Percentiles rank a stretch among this genome's conserved stretches.
phyloP scores from a whole-genome alignment of 208 protist genomes.

The Naegleria lovaniensis region DNA sequence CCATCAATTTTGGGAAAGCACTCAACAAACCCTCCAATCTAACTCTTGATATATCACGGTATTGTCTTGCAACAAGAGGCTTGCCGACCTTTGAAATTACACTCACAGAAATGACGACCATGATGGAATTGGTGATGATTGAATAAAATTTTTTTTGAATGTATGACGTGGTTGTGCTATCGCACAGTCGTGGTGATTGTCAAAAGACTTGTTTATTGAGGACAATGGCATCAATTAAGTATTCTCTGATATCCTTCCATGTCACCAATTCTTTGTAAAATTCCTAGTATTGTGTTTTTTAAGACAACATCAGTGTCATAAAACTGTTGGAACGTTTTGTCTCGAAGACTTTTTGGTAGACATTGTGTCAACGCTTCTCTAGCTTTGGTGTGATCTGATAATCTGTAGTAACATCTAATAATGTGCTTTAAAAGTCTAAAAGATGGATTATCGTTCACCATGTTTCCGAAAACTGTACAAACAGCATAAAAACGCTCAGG shows the following conservation, averaged over 20 bases:
- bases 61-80: slow-evolving; percentile 86
- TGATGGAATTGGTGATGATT: not conserved
- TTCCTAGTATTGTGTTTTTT: not conserved
- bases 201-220: no score
- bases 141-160: no score
- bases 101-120: slow-evolving; percentile 36
- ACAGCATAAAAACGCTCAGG: slow-evolving; percentile 90
- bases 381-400: slow-evolving; percentile 85
- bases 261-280: not conserved
- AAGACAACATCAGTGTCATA: not conserved
- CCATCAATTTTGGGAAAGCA: slow-evolving; percentile 91
- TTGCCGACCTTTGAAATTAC: slow-evolving; percentile 57
- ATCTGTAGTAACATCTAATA: slow-evolving; percentile 93
- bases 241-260: not conserved
- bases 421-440: slow-evolving; percentile 93
- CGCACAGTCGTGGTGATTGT: no score
- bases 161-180: no score
- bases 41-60: slow-evolving; percentile 86
- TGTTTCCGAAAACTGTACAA: slow-evolving; percentile 77
- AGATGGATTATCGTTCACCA: slow-evolving; percentile 88
- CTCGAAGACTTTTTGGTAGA: slow-evolving; percentile 50
- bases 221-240: not conserved
- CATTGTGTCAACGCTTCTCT: slow-evolving; percentile 60
- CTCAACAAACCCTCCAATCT: slow-evolving; percentile 91
- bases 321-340: slow-evolving; percentile 17